phyloP scores from a whole-genome alignment of 2,329 filamentous ascomycete genomes.

The Dothiorella sarmentorum region DNA sequence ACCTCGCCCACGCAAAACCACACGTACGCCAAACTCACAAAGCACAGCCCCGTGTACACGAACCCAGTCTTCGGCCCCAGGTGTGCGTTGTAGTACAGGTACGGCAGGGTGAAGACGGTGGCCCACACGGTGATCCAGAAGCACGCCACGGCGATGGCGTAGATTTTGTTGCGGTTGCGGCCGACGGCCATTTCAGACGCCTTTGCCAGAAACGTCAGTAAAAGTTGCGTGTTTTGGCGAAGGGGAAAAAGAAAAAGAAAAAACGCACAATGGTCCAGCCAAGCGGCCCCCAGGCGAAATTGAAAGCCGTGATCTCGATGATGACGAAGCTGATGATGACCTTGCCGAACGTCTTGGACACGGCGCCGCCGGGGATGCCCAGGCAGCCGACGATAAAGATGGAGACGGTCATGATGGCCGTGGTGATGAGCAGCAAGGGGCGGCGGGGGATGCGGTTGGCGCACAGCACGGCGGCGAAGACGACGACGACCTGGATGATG shows the following conservation, averaged over 20 bases:
- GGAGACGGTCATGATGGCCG: slow-evolving; percentile 39
- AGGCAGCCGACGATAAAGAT: slow-evolving; percentile 44
- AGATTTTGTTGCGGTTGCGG: slow-evolving; percentile 48
- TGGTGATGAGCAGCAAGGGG: slow-evolving; percentile 39
- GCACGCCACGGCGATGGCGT: slow-evolving; percentile 40
- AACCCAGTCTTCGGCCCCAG: slow-evolving; percentile 15
- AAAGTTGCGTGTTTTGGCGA: too few relatives aligned
- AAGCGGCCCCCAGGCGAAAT: slow-evolving; percentile 45
- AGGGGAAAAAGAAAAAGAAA: neutral
- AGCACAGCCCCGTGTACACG: slow-evolving; percentile 15
- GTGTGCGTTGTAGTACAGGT: slow-evolving; percentile 10
- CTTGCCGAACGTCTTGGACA: slow-evolving; percentile 32
- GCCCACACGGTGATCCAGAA: slow-evolving; percentile 35
- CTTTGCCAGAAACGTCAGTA: neutral
- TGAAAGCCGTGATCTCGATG: slow-evolving; percentile 45
- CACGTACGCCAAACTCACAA: slow-evolving; percentile 13
- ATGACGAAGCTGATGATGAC: slow-evolving; percentile 44
- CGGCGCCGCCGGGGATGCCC: slow-evolving; percentile 33
- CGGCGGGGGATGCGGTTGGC: slow-evolving; percentile 43
- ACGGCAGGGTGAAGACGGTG: slow-evolving; percentile 13
- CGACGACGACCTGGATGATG: slow-evolving; percentile 44
- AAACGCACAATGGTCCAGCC: slow-evolving; percentile 38
- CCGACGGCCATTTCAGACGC: slow-evolving; percentile 48
- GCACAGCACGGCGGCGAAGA: slow-evolving; percentile 38
- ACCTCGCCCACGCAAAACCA: slow-evolving; percentile 14